Evolutionary conservation across 2,329 filamentous ascomycete genomes (phyloP), one percentile per base, ranked within the genome.

Genomic region (Helminthosporium solani): DNA sequence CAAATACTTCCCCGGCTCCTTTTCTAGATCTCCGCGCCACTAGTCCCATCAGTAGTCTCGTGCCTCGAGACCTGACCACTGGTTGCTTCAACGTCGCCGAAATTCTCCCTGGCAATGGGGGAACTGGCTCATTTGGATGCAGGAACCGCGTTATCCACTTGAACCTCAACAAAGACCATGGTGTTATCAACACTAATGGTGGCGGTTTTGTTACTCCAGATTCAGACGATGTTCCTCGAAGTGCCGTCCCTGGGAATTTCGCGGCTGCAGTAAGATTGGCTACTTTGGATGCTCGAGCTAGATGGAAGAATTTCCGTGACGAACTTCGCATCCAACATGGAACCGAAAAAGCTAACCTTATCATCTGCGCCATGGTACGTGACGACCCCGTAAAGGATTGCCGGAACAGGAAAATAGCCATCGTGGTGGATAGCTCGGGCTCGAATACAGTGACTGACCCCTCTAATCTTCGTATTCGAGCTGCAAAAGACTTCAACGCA

Each of bases 121-220:
- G 55, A 57, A 34, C 58, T 15, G 58, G 58, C 5, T 61, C 58
- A 3, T 52, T 58, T 11, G 58, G 58, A 19, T 61, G 58, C 39
- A 54, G 52, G 5, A 55, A 56, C 20, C 56, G 58, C 27, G 53
- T 61, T 34, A 60, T 57, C 21, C 58, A 61, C 33, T 53, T 57
- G 33, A 60, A 56, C 1, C 47, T 61, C 15, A 61, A 61, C 49
- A 61, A 61, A 33, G 58, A 61, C 38, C 59, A 61, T 28, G 58
- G 58, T 0, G 28, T 60, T 7, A 56, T 61, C 23, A 51, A 61
- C 34, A 5, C 23, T 6, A 9, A 5, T 25, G 41, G 46, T 18
- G 58, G 57, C 2, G 39, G 40, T 4, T 54, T 51, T 18, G 53
- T 43, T n/a, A 50, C 42, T 18, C 48, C 58, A 19, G 58, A 56